A percentile compares a stretch with the other conserved stretches of the same genome.
Evolutionary conservation across 2,329 filamentous ascomycete genomes (phyloP).

Genomic region (Biscogniauxia mediterranea): DNA sequence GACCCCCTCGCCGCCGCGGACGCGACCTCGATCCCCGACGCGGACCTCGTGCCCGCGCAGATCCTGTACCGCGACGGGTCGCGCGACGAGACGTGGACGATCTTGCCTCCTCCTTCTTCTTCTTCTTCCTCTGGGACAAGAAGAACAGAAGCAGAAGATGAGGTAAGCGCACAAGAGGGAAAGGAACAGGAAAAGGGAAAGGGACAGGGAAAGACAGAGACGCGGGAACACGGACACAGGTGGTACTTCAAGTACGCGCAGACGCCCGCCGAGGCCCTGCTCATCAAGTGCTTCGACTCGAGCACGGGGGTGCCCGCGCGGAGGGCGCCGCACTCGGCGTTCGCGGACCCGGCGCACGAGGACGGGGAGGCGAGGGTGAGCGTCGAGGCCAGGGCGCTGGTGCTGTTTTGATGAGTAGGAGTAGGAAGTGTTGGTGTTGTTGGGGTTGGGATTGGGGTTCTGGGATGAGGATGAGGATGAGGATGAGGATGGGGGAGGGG

Average conservation of each 20-base stretch:
- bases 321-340: constrained; percentile 53
- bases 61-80: constrained; percentile 34
- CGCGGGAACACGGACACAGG: constrained; percentile 27
- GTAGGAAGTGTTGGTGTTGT: no score
- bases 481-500: no score
- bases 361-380: constrained; percentile 46
- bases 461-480: no score
- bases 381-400: constrained; percentile 53
- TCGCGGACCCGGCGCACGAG: constrained; percentile 47
- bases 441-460: no score
- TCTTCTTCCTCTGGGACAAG: no score
- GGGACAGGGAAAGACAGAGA: no score
- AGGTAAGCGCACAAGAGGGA: no score
- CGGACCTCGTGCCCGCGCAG: constrained; percentile 38
- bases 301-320: constrained; percentile 45
- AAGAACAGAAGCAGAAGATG: no score
- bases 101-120: constrained; percentile 31
- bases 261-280: constrained; percentile 48
- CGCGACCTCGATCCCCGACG: constrained; percentile 36
- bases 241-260: constrained; percentile 54
- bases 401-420: constrained; percentile 45
- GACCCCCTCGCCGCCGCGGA: constrained; percentile 43
- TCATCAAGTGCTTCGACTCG: constrained; percentile 60
- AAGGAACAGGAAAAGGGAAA: no score
- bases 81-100: constrained; percentile 39